Evolutionary conservation across 805 yeast genomes (phyloP).

Genomic region (Sugiyamaella boreocaroliniensis): DNA sequence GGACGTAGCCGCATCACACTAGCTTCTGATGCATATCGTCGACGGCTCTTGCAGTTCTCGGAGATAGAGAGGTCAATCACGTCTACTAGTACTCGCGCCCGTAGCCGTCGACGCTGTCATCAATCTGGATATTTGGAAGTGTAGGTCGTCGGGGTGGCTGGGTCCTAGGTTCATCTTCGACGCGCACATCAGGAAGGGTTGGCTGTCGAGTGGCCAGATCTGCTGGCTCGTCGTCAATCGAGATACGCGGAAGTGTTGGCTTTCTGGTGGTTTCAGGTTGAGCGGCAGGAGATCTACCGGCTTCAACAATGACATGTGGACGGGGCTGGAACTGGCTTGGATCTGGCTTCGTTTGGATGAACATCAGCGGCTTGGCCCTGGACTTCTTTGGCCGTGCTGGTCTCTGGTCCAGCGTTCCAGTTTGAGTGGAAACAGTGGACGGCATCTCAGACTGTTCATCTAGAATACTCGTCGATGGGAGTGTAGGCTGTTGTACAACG

Average conservation of each 20-base stretch:
- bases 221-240: background rate
- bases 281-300: background rate
- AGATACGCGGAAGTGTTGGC: background rate
- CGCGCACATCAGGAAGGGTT: background rate
- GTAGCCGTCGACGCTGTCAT: background rate
- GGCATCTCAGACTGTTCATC: too few species aligned
- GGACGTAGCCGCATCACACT: too few species aligned
- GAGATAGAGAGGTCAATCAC: too few species aligned
- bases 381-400: background rate
- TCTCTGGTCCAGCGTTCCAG: background rate
- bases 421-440: too few species aligned
- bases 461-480: too few species aligned
- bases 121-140: conserved; percentile 3
- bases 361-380: background rate
- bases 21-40: too few species aligned
- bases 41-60: too few species aligned
- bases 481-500: too few species aligned
- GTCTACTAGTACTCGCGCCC: too few species aligned
- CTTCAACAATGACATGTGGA: background rate
- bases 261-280: background rate
- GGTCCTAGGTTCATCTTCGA: background rate
- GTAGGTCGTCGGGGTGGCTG: conserved; percentile 2
- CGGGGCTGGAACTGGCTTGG: background rate
- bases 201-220: background rate
- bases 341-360: background rate